Base-by-base conservation (phyloP, 2,329 filamentous ascomycete species). In the Penicillium sp. region DNA sequence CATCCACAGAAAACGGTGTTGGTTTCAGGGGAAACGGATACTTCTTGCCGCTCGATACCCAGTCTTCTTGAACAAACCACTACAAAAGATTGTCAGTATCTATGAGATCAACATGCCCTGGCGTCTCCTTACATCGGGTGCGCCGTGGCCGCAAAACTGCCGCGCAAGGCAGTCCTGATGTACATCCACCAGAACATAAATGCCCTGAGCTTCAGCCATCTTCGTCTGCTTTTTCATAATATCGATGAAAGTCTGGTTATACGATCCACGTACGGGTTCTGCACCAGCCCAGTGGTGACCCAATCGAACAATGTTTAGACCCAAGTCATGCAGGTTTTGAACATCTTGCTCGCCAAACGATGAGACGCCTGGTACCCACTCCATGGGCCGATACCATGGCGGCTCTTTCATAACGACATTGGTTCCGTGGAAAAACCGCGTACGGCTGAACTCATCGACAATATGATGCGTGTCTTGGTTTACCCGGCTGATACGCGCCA, bases 371-470 rank as follows among this genome's bases (percentile, higher is more conserved):
- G 56, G 56, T 14, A 47, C 40, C 56, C 56, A 59, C 42, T 56
- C 53, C 10, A 53, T 37, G 1, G 56, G 56, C 18, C 52, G 56
- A 51, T 59, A 40, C 53, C 53, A 59, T 28, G 56, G 56, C 10
- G 56, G 29, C 37, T 59, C 53, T 26, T 59, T 59, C 56, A 56
- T 59, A 8, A 59, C 56, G n/a, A 56, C 56, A 53, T 59, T 59
- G 23, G 53, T 59, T 48, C 56, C 56, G 31, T 59, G 56, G 50
- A 59, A 59, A 42, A 59, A 59, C 18, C 56, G 53, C 14, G 56
- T 59, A 34, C 56, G 56, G 26, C 50, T 47, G 21, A 47, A 56
- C 51, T 52, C 42, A 44, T 59, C 56, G 31, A 59, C 26, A 23
- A 59, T 56, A 18, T 59, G 56, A 51, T 57, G 54, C 23, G 46